phyloP scores from a whole-genome alignment of 176 grass and related monocot species.

The Rhynchospora breviuscula region DNA sequence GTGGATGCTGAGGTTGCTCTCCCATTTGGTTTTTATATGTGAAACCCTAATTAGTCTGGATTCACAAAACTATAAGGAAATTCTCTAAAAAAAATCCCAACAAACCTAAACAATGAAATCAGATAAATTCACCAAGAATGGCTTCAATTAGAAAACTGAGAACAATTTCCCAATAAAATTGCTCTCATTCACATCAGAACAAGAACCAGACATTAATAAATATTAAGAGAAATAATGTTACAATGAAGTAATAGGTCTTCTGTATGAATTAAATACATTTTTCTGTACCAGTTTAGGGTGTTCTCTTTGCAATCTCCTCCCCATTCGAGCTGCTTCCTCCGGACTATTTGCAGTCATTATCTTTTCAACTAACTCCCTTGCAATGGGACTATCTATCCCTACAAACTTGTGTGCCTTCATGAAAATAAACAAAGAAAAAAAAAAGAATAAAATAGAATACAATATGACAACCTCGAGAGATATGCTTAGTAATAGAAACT shows the following conservation, averaged over 20 bases:
- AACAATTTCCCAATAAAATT: neutral
- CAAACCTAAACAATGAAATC: neutral
- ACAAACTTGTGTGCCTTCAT: constrained; percentile 82
- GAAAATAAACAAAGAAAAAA: constrained; percentile 17
- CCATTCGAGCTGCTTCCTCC: constrained; percentile 84
- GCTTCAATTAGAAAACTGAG: neutral
- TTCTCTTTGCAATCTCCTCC: constrained; percentile 76
- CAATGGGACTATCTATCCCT: constrained; percentile 47
- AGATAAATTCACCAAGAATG: neutral
- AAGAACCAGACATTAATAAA: neutral
- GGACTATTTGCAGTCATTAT: constrained; percentile 82
- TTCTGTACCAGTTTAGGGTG: constrained; percentile 64
- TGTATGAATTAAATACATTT: neutral
- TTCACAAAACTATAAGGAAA: neutral
- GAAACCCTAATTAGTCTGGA: neutral
- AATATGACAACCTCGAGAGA: neutral
- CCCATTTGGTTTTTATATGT: neutral
- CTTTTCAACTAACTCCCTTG: constrained; percentile 55
- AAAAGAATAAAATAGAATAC: neutral
- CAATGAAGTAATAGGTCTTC: neutral
- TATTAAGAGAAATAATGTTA: neutral
- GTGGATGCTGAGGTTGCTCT: neutral
- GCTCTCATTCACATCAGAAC: neutral
- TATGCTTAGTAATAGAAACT: neutral
- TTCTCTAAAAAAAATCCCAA: neutral